Base-by-base conservation (phyloP, 192 early-diverging fungal species). In the Gonapodya sp. region DNA sequence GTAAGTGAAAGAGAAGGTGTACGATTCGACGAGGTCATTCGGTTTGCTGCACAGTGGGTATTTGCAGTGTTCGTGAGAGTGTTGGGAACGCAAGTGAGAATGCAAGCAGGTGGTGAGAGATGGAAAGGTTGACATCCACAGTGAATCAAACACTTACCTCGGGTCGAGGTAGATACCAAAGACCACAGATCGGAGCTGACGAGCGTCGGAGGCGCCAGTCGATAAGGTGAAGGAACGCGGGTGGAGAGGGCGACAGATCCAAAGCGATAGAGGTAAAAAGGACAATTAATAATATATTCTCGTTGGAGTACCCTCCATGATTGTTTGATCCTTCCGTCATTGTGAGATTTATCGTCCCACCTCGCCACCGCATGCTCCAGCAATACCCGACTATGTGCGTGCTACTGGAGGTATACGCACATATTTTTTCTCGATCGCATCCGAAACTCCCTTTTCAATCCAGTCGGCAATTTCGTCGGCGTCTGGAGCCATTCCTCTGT, bases 1-100 rank as follows among this genome's bases (percentile, higher is more conserved):
- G 81, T 89, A 90, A 0, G 84, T 79, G 72, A 89, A 82, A 1
- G 81, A 72, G 80, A 90, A 90, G 0, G 88, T 90, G 36, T 90
- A 90, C 1, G 82, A 84, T 73, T 90, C 89, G 18, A 87, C 83
- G 1, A 64, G 46, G 24, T 64, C 46, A 24, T 64, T 64, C 8
- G 46, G 46, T 64, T 64, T 64, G 46, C 86, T 87, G 73, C 16
- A 16, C 2, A 36, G 18, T 2, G 35, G 16, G n/a, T 16, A 16
- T 33, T 18, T 79, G 0, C 31, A n/a, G n/a, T 64, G 18, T 0
- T 24, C 34, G 75, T 81, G n/a, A 36, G 31, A 83, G 80, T 18
- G 34, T 0, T 35, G 18, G 33, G 24, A 85, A 0, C n/a, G n/a
- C n/a, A n/a, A 64, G 46, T 64, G 46, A 18, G 14, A 35, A 36